Evolutionary conservation across 768 basidiomycete species (phyloP).

Genomic region (Tremella fuciformis): DNA sequence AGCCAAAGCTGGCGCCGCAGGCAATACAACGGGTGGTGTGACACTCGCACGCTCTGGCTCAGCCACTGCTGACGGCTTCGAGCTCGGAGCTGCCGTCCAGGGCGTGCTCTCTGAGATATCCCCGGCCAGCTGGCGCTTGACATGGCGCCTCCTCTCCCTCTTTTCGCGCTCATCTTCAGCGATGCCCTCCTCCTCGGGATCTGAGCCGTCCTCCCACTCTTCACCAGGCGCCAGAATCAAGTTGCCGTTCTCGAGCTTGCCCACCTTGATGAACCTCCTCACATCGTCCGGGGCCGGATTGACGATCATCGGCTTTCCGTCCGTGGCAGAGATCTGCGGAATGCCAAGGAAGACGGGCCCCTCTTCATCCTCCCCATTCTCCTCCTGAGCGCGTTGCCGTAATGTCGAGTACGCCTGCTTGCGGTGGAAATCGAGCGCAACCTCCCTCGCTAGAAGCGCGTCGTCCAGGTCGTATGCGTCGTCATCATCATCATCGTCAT

Average conservation of each 20-base stretch:
- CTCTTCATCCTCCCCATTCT: slow-evolving; percentile 17
- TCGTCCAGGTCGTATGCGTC: slow-evolving; percentile 44
- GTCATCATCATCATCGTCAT: slow-evolving; percentile 30
- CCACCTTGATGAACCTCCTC: slow-evolving; percentile 31
- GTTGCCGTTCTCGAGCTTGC: slow-evolving; percentile 45
- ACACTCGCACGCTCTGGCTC: too few species aligned
- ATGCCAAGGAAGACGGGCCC: slow-evolving; percentile 39
- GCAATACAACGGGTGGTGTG: too few species aligned
- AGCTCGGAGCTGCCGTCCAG: too few species aligned
- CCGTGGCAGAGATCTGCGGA: slow-evolving; percentile 21
- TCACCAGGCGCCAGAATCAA: slow-evolving; percentile 41
- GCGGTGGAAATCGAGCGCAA: slow-evolving; percentile 43
- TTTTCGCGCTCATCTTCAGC: slow-evolving; percentile 9
- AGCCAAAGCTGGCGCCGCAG: too few species aligned
- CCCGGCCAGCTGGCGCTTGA: slow-evolving; percentile 22
- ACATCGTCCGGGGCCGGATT: slow-evolving; percentile 41
- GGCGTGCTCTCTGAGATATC: too few species aligned
- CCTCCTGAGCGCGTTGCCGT: slow-evolving; percentile 45
- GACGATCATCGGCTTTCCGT: slow-evolving; percentile 28
- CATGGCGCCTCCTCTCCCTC: slow-evolving; percentile 18
- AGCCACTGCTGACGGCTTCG: too few species aligned
- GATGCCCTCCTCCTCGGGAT: slow-evolving; percentile 12
- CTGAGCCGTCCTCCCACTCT: slow-evolving; percentile 21
- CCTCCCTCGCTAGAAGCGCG: slow-evolving; percentile 33
- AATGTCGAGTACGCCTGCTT: slow-evolving; percentile 26